Base-by-base conservation (phyloP, 2,329 filamentous ascomycete genomes). In the Cladosporium sp. region DNA sequence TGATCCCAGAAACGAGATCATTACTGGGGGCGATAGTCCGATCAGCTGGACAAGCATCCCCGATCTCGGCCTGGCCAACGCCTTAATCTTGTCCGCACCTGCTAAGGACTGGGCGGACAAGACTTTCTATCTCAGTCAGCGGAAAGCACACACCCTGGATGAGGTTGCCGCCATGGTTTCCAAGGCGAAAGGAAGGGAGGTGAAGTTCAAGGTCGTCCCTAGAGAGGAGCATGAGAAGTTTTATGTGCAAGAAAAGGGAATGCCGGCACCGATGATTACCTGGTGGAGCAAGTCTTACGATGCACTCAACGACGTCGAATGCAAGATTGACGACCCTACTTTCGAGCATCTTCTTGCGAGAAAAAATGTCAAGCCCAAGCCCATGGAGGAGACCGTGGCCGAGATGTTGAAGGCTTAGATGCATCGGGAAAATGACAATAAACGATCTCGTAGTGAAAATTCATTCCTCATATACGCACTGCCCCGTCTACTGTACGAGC, bases 261-360 rank as follows among this genome's bases (percentile, higher is more conserved):
- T 68, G 60, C 66, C 72, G 18, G 65, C 65, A 46, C 54, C 60
- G 7, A 61, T 66, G 41, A 68, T 75, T 5, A 69, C 70, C 58
- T 76, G 74, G 74, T 77, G 74, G 74, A 69, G 67, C 35, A 69
- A 63, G 34, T 71, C 71, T 19, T 76, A 75, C 54, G 71, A 73
- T 56, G 72, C 72, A 41, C 38, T 77, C 33, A 60, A 61, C 34
- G 65, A 72, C 7, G 66, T 67, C 2, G 74, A 76, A 53, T 75
- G 72, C 48, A 63, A 65, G 44, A 72, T 74, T 45, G 54, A 68
- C 3, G 73, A 76, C 46, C 33, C 58, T 2, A 74, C 68, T 4
- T 53, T 76, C 18, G 72, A 75, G 58, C 52, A 49, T 1, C 55
- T 76, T 10, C 54, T 76, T 48, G 59, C 56, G 9, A 63, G 63